Evolutionary conservation across 305 asterid genomes (phyloP), one percentile per base, ranked within the genome.

Genomic region (Rubia tinctorum): DNA sequence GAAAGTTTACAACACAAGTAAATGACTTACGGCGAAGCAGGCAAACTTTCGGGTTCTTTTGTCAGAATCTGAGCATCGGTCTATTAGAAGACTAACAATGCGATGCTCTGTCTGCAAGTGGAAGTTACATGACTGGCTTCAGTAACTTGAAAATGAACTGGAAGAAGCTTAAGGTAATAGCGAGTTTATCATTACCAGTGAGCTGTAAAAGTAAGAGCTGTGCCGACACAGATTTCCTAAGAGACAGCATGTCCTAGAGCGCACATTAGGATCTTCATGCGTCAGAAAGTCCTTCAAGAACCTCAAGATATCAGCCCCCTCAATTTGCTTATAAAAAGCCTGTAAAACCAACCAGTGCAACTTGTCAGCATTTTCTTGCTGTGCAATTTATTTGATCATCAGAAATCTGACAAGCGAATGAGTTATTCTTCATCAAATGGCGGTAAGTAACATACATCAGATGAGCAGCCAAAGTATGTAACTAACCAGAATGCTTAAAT

Each of bases 141-240:
- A 45, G 30, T 73, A 80, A 44, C 13, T 18, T 8, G 63, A 34
- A 42, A 43, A 20, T 51, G 58, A 51, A 5, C 58, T 17, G 58
- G 58, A 51, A 51, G 58, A 51, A 51, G 9, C 17, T 17, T 51
- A 59, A 53, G 6, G 20, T 51, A 17, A 25, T 45, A 18, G 22
- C 25, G 7, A 0, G 49, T 15, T 37, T 37, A 64, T 56, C 66
- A 67, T 67, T 87, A 95, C 99, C 98, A 95, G 85, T 80, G 75
- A 78, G 77, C 78, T 83, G 45, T 95, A 93, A 88, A 95, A 95
- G 83, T 88, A 90, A 78, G 96, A 89, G 85, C 97, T 93, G 81
- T 95, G 97, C 71, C 98, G 93, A 87, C 99, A 95, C 96, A 95
- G 90, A 83, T 95, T 95, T 80, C 99, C 99, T 69, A 95, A 78